These are phyloP conservation scores for Taxillus chinensis DNA, from an alignment of 164 flowering plant genomes.

Conservation along the genomic window DNA sequence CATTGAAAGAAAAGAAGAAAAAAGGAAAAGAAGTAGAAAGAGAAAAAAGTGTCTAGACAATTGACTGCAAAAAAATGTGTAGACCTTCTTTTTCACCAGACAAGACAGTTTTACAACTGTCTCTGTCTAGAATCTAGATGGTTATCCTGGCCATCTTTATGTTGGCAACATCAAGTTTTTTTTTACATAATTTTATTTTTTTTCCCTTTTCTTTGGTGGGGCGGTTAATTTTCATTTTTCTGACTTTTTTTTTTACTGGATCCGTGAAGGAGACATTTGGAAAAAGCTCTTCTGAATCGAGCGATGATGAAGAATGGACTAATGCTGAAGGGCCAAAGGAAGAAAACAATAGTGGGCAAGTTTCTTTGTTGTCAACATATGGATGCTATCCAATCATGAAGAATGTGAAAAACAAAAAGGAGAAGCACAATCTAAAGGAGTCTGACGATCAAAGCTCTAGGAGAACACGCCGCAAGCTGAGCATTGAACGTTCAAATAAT, in stretches of 20 bases:
- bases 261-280: constrained; percentile 61
- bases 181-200: too few relatives aligned
- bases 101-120: too few relatives aligned
- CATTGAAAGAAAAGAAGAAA: too few relatives aligned
- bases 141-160: too few relatives aligned
- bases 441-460: constrained; percentile 12
- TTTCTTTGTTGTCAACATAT: constrained; percentile 9
- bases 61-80: too few relatives aligned
- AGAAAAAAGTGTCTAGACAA: too few relatives aligned
- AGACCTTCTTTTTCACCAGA: too few relatives aligned
- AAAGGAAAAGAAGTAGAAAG: too few relatives aligned
- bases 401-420: constrained; percentile 4
- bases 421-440: constrained; percentile 3
- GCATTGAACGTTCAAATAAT: constrained; percentile 13
- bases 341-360: constrained; percentile 14
- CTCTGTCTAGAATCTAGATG: too few relatives aligned
- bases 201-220: too few relatives aligned
- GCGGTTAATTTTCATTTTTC: too few relatives aligned
- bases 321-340: constrained; percentile 25
- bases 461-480: constrained; percentile 17
- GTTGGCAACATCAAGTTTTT: too few relatives aligned
- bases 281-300: constrained; percentile 45
- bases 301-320: constrained; percentile 75
- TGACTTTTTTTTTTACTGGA: neutral
- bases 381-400: constrained; percentile 5